Percentiles rank a stretch among this genome's conserved stretches.
Conservation (phyloP, 306 rosid species). For the Quercus alba region DNA sequence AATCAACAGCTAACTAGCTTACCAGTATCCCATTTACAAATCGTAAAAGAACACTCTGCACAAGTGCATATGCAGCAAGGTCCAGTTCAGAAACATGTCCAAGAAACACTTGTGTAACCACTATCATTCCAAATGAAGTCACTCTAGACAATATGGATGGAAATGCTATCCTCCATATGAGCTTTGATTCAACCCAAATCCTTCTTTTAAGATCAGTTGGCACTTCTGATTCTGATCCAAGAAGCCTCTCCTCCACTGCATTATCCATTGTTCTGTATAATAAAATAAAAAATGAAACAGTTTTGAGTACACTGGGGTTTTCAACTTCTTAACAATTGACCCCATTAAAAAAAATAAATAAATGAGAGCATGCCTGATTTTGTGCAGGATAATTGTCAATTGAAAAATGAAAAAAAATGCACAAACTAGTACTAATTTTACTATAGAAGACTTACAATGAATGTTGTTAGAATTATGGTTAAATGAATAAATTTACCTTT, state of each 20-base stretch:
- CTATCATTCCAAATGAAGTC: constrained; percentile 45
- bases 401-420: no score
- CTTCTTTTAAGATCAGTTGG: constrained; percentile 13
- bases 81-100: constrained; percentile 48
- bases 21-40: constrained; percentile 57
- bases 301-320: neutral
- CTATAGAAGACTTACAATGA: no score
- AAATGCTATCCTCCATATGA: constrained; percentile 52
- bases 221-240: constrained; percentile 5
- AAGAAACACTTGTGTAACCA: constrained; percentile 47
- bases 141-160: constrained; percentile 49
- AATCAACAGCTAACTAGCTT: neutral
- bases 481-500: no score
- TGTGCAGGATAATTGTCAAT: no score
- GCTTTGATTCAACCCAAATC: constrained; percentile 39
- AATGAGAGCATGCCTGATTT: no score
- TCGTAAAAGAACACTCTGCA: constrained; percentile 41
- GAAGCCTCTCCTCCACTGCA: constrained; percentile 5
- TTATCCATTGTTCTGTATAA: neutral
- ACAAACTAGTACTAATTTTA: no score
- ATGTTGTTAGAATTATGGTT: no score
- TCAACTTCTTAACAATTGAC: neutral
- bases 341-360: neutral
- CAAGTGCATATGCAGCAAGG: constrained; percentile 54
- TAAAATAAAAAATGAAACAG: neutral